These are phyloP conservation scores for Wallacemonas sp. DNA, from an alignment of 208 protist species.

Conservation along the genomic window DNA sequence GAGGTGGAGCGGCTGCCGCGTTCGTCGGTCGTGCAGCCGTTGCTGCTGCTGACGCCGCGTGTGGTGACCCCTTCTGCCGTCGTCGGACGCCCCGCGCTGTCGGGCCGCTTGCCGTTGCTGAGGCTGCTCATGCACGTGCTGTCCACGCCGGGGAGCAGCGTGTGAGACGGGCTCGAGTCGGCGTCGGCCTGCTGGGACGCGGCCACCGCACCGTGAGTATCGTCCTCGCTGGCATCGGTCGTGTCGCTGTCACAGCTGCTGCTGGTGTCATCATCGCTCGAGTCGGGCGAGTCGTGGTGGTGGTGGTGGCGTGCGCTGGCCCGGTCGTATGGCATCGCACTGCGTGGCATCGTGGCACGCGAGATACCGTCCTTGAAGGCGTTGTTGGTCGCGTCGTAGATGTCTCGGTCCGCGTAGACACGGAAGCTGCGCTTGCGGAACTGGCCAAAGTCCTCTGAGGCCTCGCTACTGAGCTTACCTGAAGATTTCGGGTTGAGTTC, in stretches of 20 bases:
- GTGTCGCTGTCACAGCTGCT: constrained; percentile 10
- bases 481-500: too few species aligned
- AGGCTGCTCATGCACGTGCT: constrained; percentile 7
- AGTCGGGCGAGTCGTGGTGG: neutral
- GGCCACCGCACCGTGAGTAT: neutral
- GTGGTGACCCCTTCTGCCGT: neutral
- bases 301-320: constrained; percentile 1
- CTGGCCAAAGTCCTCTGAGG: neutral
- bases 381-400: constrained; percentile 9
- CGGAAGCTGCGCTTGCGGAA: constrained; percentile 15
- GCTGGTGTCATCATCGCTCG: neutral
- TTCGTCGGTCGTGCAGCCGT: constrained; percentile 29
- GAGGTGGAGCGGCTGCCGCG: constrained; percentile 16
- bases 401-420: neutral
- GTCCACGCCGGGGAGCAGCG: neutral
- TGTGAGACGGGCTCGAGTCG: neutral
- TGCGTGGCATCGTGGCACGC: constrained; percentile 5
- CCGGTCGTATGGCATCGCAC: constrained; percentile 12
- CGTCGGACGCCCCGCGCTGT: constrained; percentile 5
- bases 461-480: too few species aligned
- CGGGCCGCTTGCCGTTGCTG: constrained; percentile 12
- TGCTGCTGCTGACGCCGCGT: constrained; percentile 25
- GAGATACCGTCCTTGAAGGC: neutral
- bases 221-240: neutral
- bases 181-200: neutral